Conservation (phyloP, 768 basidiomycete genomes). For the Leucosporidium scottii region DNA sequence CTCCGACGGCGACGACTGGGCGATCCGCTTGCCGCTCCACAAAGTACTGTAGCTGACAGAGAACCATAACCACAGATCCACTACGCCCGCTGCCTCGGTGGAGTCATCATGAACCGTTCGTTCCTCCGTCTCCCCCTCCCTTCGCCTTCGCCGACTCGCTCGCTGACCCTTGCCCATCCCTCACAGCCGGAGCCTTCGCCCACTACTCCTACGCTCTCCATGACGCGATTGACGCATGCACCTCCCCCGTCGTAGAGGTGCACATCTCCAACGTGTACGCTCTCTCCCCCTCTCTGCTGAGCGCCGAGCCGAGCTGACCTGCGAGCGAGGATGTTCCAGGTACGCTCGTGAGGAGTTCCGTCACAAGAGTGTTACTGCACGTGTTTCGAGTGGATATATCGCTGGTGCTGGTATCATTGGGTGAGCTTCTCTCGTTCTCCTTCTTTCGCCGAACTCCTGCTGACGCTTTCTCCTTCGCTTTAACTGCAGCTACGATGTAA, state of each 20-base stretch:
- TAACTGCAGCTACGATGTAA: too few relatives aligned
- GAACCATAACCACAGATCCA: too few relatives aligned
- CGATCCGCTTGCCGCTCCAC: too few relatives aligned
- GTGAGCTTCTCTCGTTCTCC: neutral
- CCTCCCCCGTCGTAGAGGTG: conserved; percentile 34
- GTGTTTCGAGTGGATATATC: conserved; percentile 16
- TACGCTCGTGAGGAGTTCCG: conserved; percentile 20
- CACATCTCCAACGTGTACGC: conserved; percentile 21
- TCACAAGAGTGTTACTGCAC: conserved; percentile 31
- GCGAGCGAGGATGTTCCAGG: neutral
- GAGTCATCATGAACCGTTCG: conserved; percentile 35
- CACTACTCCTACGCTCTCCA: conserved; percentile 32
- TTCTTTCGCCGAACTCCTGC: neutral
- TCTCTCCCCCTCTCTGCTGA: neutral
- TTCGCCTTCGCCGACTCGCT: neutral
- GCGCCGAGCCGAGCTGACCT: neutral
- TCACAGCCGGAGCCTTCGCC: neutral
- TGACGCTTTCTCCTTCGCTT: too few relatives aligned
- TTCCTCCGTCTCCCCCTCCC: neutral
- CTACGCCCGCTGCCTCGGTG: conserved; percentile 34
- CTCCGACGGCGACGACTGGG: too few relatives aligned
- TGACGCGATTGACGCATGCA: conserved; percentile 34
- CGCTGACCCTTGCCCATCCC: neutral
- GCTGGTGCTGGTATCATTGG: conserved; percentile 24
- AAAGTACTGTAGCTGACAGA: neutral